These are phyloP conservation scores for Auriscalpium orientale DNA, from an alignment of 768 basidiomycete species.

Conservation along the genomic window DNA sequence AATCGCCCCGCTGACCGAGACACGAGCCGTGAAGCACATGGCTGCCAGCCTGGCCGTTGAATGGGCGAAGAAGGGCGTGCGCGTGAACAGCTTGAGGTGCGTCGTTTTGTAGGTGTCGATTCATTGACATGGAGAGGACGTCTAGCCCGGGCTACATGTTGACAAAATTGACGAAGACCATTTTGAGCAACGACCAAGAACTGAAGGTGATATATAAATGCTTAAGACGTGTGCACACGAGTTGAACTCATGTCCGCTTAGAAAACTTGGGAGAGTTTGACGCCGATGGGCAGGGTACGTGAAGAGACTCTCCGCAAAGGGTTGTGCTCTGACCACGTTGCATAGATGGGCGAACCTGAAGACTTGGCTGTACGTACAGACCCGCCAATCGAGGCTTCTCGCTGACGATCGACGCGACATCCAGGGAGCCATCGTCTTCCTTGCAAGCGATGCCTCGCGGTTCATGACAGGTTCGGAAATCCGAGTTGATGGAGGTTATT, in stretches of 20 bases:
- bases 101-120: conserved; percentile 4
- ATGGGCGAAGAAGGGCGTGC: conserved; percentile 86
- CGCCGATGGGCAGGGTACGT: conserved; percentile 79
- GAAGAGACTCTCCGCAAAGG: neutral
- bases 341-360: conserved; percentile 84
- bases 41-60: conserved; percentile 88
- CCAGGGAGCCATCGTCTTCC: conserved; percentile 82
- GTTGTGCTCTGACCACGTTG: conserved; percentile 8
- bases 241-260: conserved; percentile 22
- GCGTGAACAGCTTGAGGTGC: conserved; percentile 77
- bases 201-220: conserved; percentile 49
- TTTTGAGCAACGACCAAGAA: conserved; percentile 66
- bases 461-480: conserved; percentile 88
- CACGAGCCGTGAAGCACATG: conserved; percentile 84
- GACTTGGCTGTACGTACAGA: conserved; percentile 63
- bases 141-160: conserved; percentile 89
- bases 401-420: neutral
- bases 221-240: neutral
- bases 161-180: conserved; percentile 80
- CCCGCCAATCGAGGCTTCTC: neutral
- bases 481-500: conserved; percentile 88
- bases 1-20: neutral
- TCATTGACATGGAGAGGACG: conserved; percentile 1
- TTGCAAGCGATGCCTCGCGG: conserved; percentile 82
- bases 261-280: conserved; percentile 79